Percentiles rank a stretch among this genome's conserved stretches.
These are phyloP conservation scores for Penicillium glabrum DNA, from an alignment of 2,329 filamentous ascomycete genomes.

Conservation along the genomic window DNA sequence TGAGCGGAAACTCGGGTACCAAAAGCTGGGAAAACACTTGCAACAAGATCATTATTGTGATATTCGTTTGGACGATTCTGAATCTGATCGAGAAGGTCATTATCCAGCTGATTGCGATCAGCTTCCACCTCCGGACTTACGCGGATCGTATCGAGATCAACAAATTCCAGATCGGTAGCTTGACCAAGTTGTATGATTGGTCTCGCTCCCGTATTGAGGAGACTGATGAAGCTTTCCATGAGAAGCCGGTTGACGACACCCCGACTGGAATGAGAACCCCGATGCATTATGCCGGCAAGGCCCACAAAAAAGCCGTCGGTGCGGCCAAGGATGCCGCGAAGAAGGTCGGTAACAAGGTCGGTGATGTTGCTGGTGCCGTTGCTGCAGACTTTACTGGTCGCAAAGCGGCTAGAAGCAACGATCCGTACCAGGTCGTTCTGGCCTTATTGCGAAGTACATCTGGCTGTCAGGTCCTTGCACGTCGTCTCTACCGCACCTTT, in stretches of 20 bases:
- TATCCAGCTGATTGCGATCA: slow-evolving; percentile 91
- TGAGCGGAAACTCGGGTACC: slow-evolving; percentile 52
- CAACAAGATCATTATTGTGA: slow-evolving; percentile 80
- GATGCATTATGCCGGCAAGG: slow-evolving; percentile 65
- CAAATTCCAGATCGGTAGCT: slow-evolving; percentile 77
- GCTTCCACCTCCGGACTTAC: slow-evolving; percentile 89
- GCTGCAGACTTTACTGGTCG: slow-evolving; percentile 90
- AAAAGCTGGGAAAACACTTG: slow-evolving; percentile 72
- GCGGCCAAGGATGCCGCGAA: slow-evolving; percentile 73
- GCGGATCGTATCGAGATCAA: slow-evolving; percentile 87
- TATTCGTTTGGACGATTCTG: slow-evolving; percentile 76
- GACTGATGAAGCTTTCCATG: slow-evolving; percentile 75
- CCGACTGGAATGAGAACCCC: slow-evolving; percentile 70
- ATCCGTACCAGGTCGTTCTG: slow-evolving; percentile 81
- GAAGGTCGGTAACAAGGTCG: slow-evolving; percentile 80
- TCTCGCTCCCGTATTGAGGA: slow-evolving; percentile 65
- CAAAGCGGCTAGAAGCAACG: slow-evolving; percentile 64
- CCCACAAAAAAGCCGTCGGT: slow-evolving; percentile 51
- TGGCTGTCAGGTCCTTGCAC: slow-evolving; percentile 79
- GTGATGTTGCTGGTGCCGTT: slow-evolving; percentile 79
- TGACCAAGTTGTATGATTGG: slow-evolving; percentile 64
- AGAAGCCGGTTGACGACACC: slow-evolving; percentile 50
- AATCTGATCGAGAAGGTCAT: slow-evolving; percentile 92
- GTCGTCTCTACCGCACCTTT: slow-evolving; percentile 85
- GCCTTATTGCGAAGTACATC: slow-evolving; percentile 70